Percentiles rank a stretch among this genome's conserved stretches.
These are phyloP conservation scores for Phlegmacium glaucopus DNA, from an alignment of 768 basidiomycete species.

Conservation along the genomic window DNA sequence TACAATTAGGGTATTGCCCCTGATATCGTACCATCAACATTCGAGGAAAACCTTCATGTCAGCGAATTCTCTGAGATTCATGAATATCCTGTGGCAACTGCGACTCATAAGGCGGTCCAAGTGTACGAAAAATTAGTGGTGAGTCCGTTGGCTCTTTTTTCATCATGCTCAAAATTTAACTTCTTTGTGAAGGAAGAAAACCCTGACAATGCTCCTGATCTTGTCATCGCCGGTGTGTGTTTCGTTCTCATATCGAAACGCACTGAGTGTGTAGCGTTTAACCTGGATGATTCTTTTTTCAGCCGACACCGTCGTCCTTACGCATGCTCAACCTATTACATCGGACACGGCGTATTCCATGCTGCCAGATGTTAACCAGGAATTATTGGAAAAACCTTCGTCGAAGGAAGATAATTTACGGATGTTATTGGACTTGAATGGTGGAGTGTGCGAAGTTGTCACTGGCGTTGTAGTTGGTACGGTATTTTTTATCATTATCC, in stretches of 20 bases:
- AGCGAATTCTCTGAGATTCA: slow-evolving; percentile 58
- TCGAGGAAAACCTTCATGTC: slow-evolving; percentile 74
- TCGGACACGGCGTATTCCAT: slow-evolving; percentile 55
- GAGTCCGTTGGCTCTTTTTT: slow-evolving; percentile 44
- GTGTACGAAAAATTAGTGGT: slow-evolving; percentile 37
- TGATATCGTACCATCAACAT: slow-evolving; percentile 46
- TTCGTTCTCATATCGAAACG: not conserved
- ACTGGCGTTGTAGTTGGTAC: slow-evolving; percentile 84
- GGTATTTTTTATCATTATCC: slow-evolving; percentile 12
- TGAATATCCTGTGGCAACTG: slow-evolving; percentile 38
- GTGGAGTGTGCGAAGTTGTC: slow-evolving; percentile 85
- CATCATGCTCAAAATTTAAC: slow-evolving; percentile 76
- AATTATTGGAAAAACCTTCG: slow-evolving; percentile 85
- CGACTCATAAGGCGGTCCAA: slow-evolving; percentile 34
- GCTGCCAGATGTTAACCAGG: slow-evolving; percentile 51
- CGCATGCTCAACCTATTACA: slow-evolving; percentile 61
- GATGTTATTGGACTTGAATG: slow-evolving; percentile 87
- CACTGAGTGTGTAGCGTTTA: slow-evolving; percentile 70
- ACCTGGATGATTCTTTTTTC: slow-evolving; percentile 31
- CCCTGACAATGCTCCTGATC: slow-evolving; percentile 34
- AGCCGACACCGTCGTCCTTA: slow-evolving; percentile 97
- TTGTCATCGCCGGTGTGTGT: slow-evolving; percentile 62
- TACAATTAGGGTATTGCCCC: slow-evolving; percentile 36
- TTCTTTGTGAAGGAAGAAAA: slow-evolving; percentile 20
- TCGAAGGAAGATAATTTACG: slow-evolving; percentile 79